Evolutionary conservation across 305 asterid genomes (phyloP).

Genomic region (Fraxinus platypoda): DNA sequence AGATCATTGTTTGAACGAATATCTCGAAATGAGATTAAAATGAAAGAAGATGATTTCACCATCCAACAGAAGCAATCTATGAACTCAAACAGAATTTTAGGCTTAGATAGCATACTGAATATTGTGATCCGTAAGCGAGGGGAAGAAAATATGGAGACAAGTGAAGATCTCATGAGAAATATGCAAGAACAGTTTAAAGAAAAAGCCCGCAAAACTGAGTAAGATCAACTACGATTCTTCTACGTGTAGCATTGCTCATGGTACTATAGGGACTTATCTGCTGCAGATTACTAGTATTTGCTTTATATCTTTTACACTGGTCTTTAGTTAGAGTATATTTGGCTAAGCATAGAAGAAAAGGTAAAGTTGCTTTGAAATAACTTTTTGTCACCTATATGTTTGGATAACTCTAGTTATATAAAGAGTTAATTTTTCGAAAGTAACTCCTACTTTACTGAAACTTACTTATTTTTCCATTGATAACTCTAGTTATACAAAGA

Average conservation of each 20-base stretch:
- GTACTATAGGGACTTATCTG: conserved; percentile 13
- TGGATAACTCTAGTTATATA: not conserved
- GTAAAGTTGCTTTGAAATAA: not conserved
- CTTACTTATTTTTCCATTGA: not conserved
- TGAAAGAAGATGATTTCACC: conserved; percentile 92
- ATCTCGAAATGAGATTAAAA: conserved; percentile 91
- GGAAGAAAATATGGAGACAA: conserved; percentile 75
- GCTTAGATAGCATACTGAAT: conserved; percentile 85
- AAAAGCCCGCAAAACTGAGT: conserved; percentile 99
- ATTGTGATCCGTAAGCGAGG: conserved; percentile 91
- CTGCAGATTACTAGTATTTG: conserved; percentile 13
- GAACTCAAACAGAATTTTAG: conserved; percentile 73
- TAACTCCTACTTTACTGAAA: not conserved
- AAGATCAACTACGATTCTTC: conserved; percentile 42
- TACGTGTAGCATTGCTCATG: conserved; percentile 12
- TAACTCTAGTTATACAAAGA: not conserved
- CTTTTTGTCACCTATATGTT: not conserved
- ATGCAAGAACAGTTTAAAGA: conserved; percentile 99
- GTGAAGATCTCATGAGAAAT: conserved; percentile 93
- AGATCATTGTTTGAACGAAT: conserved; percentile 87
- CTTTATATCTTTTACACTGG: conserved; percentile 9
- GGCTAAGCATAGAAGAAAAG: not conserved
- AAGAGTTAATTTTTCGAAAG: not conserved
- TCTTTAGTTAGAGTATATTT: conserved; percentile 1
- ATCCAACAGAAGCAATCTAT: conserved; percentile 82